Conservation (phyloP, 768 basidiomycete species). For the Pholiota conissans region DNA sequence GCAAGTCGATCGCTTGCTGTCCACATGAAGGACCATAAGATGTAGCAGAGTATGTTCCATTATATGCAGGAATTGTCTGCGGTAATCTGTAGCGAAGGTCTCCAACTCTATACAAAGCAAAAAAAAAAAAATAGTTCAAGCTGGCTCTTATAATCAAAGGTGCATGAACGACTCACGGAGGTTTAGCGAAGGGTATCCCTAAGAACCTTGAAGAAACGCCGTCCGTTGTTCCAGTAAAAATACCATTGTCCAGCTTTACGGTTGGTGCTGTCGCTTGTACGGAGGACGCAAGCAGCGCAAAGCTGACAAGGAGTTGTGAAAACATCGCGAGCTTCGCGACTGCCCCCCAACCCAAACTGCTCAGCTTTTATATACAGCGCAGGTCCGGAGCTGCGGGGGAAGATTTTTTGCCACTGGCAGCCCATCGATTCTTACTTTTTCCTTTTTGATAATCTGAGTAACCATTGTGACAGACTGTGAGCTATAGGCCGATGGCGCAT, state of each 20-base stretch:
- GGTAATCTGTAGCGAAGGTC: constrained; percentile 43
- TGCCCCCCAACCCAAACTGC: neutral
- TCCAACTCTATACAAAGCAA: constrained; percentile 26
- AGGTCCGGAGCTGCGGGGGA: neutral
- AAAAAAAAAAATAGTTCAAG: neutral
- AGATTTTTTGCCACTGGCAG: too few species aligned
- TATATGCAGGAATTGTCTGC: constrained; percentile 36
- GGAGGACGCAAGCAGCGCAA: neutral
- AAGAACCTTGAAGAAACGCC: constrained; percentile 40
- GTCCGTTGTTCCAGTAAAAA: constrained; percentile 43
- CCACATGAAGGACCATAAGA: constrained; percentile 46
- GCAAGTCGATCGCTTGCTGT: constrained; percentile 40
- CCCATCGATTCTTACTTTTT: neutral
- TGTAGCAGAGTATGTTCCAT: constrained; percentile 35
- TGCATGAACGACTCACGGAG: constrained; percentile 42
- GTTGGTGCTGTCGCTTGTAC: constrained; percentile 1
- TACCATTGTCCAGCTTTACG: constrained; percentile 38
- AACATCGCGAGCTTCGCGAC: neutral
- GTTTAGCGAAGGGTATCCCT: constrained; percentile 57
- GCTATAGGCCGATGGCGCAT: neutral
- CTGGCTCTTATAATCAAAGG: neutral
- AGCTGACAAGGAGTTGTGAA: neutral
- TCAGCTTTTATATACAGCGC: neutral
- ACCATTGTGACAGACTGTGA: neutral
- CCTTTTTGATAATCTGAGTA: neutral